Conservation (phyloP, 2,329 filamentous ascomycete genomes). For the Dactylellina haptotyla region DNA sequence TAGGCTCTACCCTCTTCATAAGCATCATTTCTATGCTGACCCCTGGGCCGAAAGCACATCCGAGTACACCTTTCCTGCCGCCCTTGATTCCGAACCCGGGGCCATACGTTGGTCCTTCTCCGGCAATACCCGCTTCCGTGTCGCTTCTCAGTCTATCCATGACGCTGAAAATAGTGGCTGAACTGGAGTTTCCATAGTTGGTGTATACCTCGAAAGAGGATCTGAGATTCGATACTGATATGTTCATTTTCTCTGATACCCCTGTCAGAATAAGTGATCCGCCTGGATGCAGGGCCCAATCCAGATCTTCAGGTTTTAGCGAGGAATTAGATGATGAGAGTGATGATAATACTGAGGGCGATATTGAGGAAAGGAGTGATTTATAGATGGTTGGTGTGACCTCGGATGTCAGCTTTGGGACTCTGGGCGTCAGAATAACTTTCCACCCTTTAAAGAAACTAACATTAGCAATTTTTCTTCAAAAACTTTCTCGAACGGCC, state of each 20-base stretch:
- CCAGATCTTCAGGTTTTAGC: conserved; percentile 69
- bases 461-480: not conserved
- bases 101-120: conserved; percentile 62
- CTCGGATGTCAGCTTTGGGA: conserved; percentile 68
- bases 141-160: conserved; percentile 70
- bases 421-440: conserved; percentile 71
- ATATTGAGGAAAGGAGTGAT: conserved; percentile 66
- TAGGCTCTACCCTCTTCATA: conserved; percentile 65
- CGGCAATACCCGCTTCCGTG: conserved; percentile 70
- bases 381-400: conserved; percentile 68
- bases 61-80: conserved; percentile 70
- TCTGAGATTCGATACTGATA: conserved; percentile 72
- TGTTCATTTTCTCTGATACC: conserved; percentile 69
- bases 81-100: conserved; percentile 58
- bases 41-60: conserved; percentile 76
- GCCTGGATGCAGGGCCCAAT: conserved; percentile 79
- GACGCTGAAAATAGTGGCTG: conserved; percentile 75
- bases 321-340: conserved; percentile 63
- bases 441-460: conserved; percentile 68
- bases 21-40: conserved; percentile 76
- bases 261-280: conserved; percentile 74
- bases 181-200: conserved; percentile 75
- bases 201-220: conserved; percentile 77
- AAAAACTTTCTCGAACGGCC: not conserved
- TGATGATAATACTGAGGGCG: conserved; percentile 60